phyloP scores from a whole-genome alignment of 345 rosid genomes.

The Eucalyptus urophylla region DNA sequence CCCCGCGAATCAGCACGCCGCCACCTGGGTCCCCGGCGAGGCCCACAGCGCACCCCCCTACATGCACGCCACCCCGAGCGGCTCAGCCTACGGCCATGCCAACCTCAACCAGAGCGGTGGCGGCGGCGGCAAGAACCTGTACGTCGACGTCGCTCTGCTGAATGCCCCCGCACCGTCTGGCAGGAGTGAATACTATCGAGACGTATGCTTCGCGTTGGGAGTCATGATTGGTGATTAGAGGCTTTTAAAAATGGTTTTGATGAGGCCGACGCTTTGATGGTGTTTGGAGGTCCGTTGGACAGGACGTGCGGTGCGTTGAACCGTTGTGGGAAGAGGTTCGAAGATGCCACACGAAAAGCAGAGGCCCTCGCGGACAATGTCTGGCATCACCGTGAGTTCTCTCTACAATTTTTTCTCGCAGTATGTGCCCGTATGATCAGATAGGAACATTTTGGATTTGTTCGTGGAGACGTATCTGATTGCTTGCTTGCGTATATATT shows the following conservation, averaged over 20 bases:
- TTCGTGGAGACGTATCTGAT: too few relatives aligned
- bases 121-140: background rate
- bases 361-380: background rate
- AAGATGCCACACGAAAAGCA: background rate
- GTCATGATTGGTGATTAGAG: background rate
- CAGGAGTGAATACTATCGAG: background rate
- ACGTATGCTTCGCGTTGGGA: background rate
- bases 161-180: background rate
- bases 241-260: accelerated
- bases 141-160: background rate
- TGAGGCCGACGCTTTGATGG: background rate
- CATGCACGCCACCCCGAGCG: background rate
- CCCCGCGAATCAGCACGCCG: background rate
- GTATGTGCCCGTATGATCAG: too few relatives aligned
- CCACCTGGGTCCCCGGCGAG: background rate
- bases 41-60: background rate
- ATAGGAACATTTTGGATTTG: background rate
- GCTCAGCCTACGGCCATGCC: background rate
- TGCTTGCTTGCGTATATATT: too few relatives aligned
- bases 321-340: slow-evolving; percentile 1
- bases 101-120: too few relatives aligned
- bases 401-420: background rate
- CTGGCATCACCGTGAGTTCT: background rate
- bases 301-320: slow-evolving; percentile 28
- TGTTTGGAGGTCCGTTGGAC: background rate